Base-by-base conservation (phyloP, 352 stramenopile genomes). In the Phytopythium cucurbitacearum region DNA sequence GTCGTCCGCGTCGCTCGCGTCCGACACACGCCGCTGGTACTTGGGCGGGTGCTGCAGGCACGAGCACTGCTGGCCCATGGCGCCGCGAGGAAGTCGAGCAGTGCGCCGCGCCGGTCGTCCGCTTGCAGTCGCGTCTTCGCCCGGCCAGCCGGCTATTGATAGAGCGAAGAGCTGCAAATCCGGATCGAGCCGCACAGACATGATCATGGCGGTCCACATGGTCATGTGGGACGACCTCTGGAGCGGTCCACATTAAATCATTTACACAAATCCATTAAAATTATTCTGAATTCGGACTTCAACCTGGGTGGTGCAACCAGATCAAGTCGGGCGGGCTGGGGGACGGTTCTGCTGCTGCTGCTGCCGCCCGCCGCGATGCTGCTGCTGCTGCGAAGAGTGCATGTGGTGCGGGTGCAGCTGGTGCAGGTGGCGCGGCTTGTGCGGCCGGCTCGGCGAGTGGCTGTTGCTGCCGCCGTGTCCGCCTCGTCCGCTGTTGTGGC, bases 61-160 rank as follows among this genome's bases (percentile, higher is more conserved):
- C 53, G 84, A 89, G 60, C 84, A 94, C 56, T 73, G 58, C 59
- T 89, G 78, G 36, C 81, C 78, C 84, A 92, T 92, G 37, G 12
- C 47, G 58, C 40, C 38, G 28, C 62, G 46, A 7, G 9, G 9
- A 12, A 37, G 32, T 8, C 10, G 43, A 28, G 21, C 11, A 28
- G 7, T 9, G 21, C 5, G 6, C 3, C 16, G 28, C 33, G 15
- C 15, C 12, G 10, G 46, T 8, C 46, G 46, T 43, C 46, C n/a
- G 32, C 46, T 43, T 52, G 21, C 21, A 28, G 21, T 28, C 21
- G 21, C 21, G 21, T 28, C 21, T 28, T 28, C 21, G 21, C 21
- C 21, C 21, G 21, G 21, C 21, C 21, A 28, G 21, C 21, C 21
- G 21, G 21, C 21, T 28, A 28, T 28, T 28, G 21, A 28, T 28